Conservation (phyloP, 139 green algal genomes). For the Chlamydomonas sp. region DNA sequence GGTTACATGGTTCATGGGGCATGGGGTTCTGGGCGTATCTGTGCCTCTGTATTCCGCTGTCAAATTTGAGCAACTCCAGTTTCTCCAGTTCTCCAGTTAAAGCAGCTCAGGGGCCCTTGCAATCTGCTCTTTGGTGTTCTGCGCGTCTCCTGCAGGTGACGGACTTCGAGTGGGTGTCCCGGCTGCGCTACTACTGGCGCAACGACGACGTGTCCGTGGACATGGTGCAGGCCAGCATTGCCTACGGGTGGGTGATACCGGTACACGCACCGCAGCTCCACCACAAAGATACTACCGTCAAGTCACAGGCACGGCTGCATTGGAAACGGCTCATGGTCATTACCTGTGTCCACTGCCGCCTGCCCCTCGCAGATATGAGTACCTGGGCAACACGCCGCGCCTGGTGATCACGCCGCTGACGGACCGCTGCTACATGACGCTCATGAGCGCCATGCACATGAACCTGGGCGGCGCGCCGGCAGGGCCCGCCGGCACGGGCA, state of each 20-base stretch:
- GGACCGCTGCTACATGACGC: slow-evolving; percentile 74
- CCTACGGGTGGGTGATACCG: slow-evolving; percentile 13
- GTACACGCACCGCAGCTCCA: background rate
- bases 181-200: slow-evolving; percentile 88
- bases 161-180: slow-evolving; percentile 86
- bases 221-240: slow-evolving; percentile 74
- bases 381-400: slow-evolving; percentile 68
- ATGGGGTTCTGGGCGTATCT: too few species aligned
- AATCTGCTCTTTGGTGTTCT: too few species aligned
- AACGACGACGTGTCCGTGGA: slow-evolving; percentile 77
- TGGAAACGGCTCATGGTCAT: background rate
- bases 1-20: too few species aligned
- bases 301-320: background rate
- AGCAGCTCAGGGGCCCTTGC: too few species aligned
- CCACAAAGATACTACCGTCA: background rate
- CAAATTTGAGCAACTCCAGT: background rate
- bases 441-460: slow-evolving; percentile 76
- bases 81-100: background rate
- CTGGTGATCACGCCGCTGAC: slow-evolving; percentile 77
- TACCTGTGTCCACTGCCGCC: too few species aligned
- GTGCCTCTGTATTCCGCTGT: too few species aligned
- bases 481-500: slow-evolving; percentile 73
- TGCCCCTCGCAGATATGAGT: slow-evolving; percentile 59
- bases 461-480: slow-evolving; percentile 71
- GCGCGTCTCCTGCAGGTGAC: slow-evolving; percentile 30